Conservation (phyloP, 2,329 filamentous ascomycete genomes). For the Colletotrichum lentis region DNA sequence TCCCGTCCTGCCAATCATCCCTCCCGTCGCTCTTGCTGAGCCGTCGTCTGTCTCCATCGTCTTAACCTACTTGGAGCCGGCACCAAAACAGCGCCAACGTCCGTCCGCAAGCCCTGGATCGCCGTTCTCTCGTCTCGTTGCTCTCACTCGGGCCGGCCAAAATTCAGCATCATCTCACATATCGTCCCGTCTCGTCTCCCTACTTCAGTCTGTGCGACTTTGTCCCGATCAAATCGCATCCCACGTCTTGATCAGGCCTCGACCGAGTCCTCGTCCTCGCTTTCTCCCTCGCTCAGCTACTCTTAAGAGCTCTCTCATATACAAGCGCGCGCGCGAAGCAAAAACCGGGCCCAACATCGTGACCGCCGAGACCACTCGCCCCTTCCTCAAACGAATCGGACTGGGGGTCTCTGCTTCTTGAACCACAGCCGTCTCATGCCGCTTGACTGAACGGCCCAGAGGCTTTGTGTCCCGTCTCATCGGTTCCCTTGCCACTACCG, state of each 20-base stretch:
- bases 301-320: not conserved
- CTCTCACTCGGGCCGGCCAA: constrained; percentile 16
- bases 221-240: constrained; percentile 22
- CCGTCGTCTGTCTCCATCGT: constrained; percentile 26
- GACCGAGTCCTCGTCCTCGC: constrained; percentile 10
- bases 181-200: constrained; percentile 31
- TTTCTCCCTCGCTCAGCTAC: not conserved
- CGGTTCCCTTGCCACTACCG: constrained; percentile 8
- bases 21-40: constrained; percentile 28
- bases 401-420: not conserved
- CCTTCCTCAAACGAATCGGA: not conserved
- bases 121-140: not conserved
- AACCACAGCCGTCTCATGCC: constrained; percentile 11
- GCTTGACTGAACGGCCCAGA: not conserved
- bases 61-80: constrained; percentile 33
- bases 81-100: constrained; percentile 34
- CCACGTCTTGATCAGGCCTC: constrained; percentile 1
- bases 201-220: constrained; percentile 35
- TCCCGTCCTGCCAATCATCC: constrained; percentile 35
- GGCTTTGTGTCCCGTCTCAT: constrained; percentile 28
- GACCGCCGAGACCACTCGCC: constrained; percentile 9
- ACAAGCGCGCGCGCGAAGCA: not conserved
- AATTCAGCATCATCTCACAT: constrained; percentile 32
- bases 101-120: constrained; percentile 29
- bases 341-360: constrained; percentile 19